phyloP scores from a whole-genome alignment of 202 grass and related monocot species.

The Schoenoplectus tabernaemontani region DNA sequence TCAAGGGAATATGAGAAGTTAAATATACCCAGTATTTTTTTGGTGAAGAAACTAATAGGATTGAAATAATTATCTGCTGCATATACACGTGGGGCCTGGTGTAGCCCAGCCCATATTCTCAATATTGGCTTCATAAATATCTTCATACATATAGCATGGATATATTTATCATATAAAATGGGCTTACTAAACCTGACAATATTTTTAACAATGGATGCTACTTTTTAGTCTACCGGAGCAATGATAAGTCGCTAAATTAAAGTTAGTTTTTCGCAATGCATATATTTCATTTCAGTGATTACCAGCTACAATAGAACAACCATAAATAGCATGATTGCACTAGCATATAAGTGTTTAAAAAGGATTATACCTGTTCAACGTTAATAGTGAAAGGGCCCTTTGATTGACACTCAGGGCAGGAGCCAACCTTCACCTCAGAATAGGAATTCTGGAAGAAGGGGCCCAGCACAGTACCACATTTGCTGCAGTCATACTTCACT shows the following conservation, averaged over 20 bases:
- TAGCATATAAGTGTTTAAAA: background rate
- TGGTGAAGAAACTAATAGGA: background rate
- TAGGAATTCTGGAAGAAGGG: slow-evolving; percentile 99
- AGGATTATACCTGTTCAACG: slow-evolving; percentile 63
- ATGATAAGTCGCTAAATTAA: background rate
- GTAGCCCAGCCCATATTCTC: background rate
- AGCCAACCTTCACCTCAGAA: slow-evolving; percentile 90
- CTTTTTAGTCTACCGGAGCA: background rate
- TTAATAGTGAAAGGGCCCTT: slow-evolving; percentile 97
- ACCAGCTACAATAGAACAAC: background rate
- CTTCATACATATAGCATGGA: background rate
- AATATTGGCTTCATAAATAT: background rate
- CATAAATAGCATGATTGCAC: background rate
- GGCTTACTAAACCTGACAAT: background rate
- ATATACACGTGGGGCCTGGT: background rate
- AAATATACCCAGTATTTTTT: background rate
- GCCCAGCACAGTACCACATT: slow-evolving; percentile 86
- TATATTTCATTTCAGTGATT: background rate
- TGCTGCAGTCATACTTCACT: slow-evolving; percentile 94
- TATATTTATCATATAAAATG: background rate
- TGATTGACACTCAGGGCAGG: slow-evolving; percentile 93
- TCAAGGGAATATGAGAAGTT: too few relatives aligned
- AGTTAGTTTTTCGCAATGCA: background rate
- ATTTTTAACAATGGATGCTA: too few relatives aligned
- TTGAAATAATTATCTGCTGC: background rate